These are phyloP conservation scores for Cyclotella sp. DNA, from an alignment of 108 stramenopile species.

Conservation along the genomic window DNA sequence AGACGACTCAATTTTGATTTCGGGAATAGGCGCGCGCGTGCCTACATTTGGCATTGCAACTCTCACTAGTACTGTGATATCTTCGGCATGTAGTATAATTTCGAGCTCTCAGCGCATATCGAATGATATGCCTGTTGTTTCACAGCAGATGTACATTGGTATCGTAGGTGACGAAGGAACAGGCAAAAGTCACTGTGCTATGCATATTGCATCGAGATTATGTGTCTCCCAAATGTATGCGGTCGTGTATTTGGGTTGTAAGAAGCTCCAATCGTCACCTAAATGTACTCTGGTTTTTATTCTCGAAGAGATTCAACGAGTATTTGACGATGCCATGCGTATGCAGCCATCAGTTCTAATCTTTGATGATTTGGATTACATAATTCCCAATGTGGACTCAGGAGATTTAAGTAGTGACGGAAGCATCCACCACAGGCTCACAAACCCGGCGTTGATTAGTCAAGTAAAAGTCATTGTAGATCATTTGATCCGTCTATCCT, in stretches of 20 bases:
- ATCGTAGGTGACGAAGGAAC: slow-evolving; percentile 65
- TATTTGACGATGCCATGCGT: slow-evolving; percentile 45
- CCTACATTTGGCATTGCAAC: too few relatives aligned
- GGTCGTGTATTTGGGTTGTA: slow-evolving; percentile 77
- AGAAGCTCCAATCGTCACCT: slow-evolving; percentile 57
- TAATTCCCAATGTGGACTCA: slow-evolving; percentile 67
- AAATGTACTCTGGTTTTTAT: slow-evolving; percentile 47
- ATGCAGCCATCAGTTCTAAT: slow-evolving; percentile 55
- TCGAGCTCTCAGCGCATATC: neutral
- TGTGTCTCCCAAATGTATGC: slow-evolving; percentile 37
- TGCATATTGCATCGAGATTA: slow-evolving; percentile 53
- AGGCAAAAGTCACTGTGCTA: slow-evolving; percentile 76
- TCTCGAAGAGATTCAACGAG: slow-evolving; percentile 46
- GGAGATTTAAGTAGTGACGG: slow-evolving; percentile 40
- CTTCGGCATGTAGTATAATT: neutral
- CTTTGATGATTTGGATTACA: slow-evolving; percentile 78
- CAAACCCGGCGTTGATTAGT: slow-evolving; percentile 66
- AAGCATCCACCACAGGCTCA: slow-evolving; percentile 59
- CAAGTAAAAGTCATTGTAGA: slow-evolving; percentile 79
- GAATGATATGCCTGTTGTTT: neutral
- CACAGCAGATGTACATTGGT: slow-evolving; percentile 15
- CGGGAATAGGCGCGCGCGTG: too few relatives aligned
- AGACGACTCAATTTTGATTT: neutral
- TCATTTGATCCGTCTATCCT: slow-evolving; percentile 50
- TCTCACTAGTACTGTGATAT: neutral